Evolutionary conservation across 768 basidiomycete species (phyloP).

Genomic region (Multifurca ochricompacta): DNA sequence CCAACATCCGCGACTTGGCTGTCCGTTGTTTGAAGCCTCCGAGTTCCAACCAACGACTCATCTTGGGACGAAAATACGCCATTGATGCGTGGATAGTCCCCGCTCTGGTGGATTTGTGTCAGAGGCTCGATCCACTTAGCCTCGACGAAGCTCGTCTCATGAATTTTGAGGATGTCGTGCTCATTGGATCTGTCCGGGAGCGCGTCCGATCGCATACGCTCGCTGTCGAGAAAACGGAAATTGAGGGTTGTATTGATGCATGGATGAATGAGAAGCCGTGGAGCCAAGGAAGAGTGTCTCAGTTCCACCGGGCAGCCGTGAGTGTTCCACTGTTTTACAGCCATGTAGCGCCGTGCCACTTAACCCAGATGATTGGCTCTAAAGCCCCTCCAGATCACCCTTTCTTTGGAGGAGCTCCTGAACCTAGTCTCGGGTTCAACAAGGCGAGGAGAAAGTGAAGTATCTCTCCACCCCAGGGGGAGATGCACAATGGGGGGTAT

Average conservation of each 20-base stretch:
- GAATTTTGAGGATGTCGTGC: constrained; percentile 8
- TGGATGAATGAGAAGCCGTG: background rate
- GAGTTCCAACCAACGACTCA: background rate
- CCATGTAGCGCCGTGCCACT: too few species aligned
- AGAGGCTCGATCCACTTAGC: constrained; percentile 8
- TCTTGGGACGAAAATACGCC: constrained; percentile 2
- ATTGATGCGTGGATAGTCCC: constrained; percentile 11
- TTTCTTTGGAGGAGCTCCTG: too few species aligned
- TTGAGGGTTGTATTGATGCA: background rate
- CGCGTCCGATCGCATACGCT: background rate
- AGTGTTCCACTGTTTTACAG: too few species aligned
- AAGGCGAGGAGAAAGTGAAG: too few species aligned
- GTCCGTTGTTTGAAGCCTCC: background rate
- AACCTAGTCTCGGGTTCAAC: too few species aligned
- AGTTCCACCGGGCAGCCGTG: too few species aligned
- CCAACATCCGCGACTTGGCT: constrained; percentile 11
- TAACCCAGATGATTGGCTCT: too few species aligned
- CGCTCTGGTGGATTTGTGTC: constrained; percentile 3
- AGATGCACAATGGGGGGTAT: too few species aligned
- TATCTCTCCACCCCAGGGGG: too few species aligned
- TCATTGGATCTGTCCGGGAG: constrained; percentile 10
- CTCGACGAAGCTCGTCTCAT: constrained; percentile 10
- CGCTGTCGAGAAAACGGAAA: background rate
- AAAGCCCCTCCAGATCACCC: too few species aligned
- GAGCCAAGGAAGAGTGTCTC: background rate